Evolutionary conservation across 768 basidiomycete genomes (phyloP).

Genomic region (Porphyrellus cyaneotinctus): DNA sequence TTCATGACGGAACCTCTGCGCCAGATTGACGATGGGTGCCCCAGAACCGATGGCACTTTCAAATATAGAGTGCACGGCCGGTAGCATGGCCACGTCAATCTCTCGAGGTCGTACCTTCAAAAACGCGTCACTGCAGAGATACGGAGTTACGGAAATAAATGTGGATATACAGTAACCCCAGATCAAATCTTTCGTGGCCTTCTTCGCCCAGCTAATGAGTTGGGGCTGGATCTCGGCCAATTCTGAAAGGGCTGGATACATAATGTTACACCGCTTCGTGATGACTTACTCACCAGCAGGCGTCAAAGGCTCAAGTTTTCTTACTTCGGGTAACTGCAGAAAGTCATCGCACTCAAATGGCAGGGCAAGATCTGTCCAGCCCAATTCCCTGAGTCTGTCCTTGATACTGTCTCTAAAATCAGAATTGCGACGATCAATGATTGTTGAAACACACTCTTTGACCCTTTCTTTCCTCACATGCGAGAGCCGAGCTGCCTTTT

Average conservation of each 20-base stretch:
- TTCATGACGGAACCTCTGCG: neutral
- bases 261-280: too few relatives aligned
- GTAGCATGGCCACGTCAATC: conserved; percentile 8
- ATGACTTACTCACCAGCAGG: conserved; percentile 4
- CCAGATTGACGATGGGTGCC: neutral
- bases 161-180: neutral
- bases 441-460: neutral
- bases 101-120: neutral
- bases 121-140: neutral
- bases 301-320: conserved; percentile 2
- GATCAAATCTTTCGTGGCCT: neutral
- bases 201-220: neutral
- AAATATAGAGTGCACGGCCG: neutral
- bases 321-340: conserved; percentile 3
- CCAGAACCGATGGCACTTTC: neutral
- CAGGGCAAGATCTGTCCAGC: neutral
- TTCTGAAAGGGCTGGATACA: conserved; percentile 1
- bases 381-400: neutral
- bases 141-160: too few relatives aligned
- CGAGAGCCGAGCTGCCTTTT: conserved; percentile 1
- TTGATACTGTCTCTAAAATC: conserved; percentile 3
- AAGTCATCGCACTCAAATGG: neutral
- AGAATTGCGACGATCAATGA: neutral
- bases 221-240: conserved; percentile 6
- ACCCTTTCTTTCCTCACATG: neutral